Percentiles rank a stretch among this genome's conserved stretches.
phyloP scores from a whole-genome alignment of 2,329 filamentous ascomycete species.

The Colletotrichum liriopes region DNA sequence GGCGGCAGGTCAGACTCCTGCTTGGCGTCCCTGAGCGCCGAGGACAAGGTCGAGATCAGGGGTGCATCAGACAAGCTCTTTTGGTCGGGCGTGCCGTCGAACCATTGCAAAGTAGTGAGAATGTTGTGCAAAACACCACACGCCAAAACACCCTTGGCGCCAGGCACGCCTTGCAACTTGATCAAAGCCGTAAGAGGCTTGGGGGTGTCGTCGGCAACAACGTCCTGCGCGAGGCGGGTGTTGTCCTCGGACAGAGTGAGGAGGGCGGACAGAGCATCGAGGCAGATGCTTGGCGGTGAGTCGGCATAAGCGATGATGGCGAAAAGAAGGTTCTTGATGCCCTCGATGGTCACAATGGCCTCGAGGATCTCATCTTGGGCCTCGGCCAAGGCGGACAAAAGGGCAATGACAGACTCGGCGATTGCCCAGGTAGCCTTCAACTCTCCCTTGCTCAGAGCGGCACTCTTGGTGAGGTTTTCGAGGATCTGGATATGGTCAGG shows the following conservation, averaged over 20 bases:
- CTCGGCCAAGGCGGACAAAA: slow-evolving; percentile 70
- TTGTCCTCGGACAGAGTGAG: slow-evolving; percentile 75
- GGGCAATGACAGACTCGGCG: slow-evolving; percentile 66
- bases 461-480: slow-evolving; percentile 59
- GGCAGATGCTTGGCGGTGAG: slow-evolving; percentile 58
- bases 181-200: slow-evolving; percentile 66
- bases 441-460: slow-evolving; percentile 66
- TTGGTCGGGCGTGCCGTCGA: slow-evolving; percentile 64
- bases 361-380: slow-evolving; percentile 74
- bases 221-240: slow-evolving; percentile 63
- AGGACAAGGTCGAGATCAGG: slow-evolving; percentile 63
- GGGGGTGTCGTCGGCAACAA: slow-evolving; percentile 65
- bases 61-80: slow-evolving; percentile 66
- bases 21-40: slow-evolving; percentile 55
- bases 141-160: slow-evolving; percentile 67
- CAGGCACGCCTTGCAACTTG: slow-evolving; percentile 63
- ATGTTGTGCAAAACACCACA: slow-evolving; percentile 76
- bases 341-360: slow-evolving; percentile 64
- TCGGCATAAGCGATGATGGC: slow-evolving; percentile 63
- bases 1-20: slow-evolving; percentile 45
- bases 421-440: slow-evolving; percentile 69
- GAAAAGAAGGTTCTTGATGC: slow-evolving; percentile 69
- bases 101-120: slow-evolving; percentile 69
- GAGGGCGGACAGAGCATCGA: slow-evolving; percentile 69
- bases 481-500: slow-evolving; percentile 54